Percentiles rank a stretch among this genome's conserved stretches.
Evolutionary conservation across 495 filamentous ascomycete species (phyloP).

Genomic region (Penicillium desertorum): DNA sequence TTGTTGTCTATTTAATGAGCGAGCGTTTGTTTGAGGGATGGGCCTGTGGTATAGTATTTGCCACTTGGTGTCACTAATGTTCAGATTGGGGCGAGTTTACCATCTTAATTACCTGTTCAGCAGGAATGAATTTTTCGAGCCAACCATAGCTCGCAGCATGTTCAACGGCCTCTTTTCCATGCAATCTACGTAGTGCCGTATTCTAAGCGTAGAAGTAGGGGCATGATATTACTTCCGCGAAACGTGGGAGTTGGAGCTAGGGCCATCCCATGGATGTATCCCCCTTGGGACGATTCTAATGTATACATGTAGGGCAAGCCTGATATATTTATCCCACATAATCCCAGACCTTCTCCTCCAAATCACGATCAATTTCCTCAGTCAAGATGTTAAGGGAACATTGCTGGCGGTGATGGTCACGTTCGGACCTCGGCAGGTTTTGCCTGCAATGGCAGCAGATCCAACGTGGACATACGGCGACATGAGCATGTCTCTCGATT

Average conservation of each 20-base stretch:
- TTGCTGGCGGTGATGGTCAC: no score
- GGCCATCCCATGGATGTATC: no score
- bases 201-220: neutral
- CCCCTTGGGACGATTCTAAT: no score
- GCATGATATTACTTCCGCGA: neutral
- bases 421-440: no score
- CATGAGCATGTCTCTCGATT: no score
- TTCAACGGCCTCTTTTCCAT: neutral
- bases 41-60: neutral
- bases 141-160: neutral
- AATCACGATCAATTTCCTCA: no score
- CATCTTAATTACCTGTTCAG: neutral
- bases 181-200: neutral
- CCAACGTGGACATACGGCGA: no score
- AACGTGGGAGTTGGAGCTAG: conserved; percentile 1
- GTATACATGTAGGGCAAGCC: no score
- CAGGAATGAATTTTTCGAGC: neutral
- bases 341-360: no score
- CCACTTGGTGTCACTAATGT: neutral
- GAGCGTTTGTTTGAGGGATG: neutral
- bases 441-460: no score
- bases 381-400: no score
- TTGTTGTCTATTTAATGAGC: neutral
- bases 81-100: neutral
- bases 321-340: no score